Evolutionary conservation across 2,329 filamentous ascomycete species (phyloP).

Genomic region (Neofusicoccum sp.): DNA sequence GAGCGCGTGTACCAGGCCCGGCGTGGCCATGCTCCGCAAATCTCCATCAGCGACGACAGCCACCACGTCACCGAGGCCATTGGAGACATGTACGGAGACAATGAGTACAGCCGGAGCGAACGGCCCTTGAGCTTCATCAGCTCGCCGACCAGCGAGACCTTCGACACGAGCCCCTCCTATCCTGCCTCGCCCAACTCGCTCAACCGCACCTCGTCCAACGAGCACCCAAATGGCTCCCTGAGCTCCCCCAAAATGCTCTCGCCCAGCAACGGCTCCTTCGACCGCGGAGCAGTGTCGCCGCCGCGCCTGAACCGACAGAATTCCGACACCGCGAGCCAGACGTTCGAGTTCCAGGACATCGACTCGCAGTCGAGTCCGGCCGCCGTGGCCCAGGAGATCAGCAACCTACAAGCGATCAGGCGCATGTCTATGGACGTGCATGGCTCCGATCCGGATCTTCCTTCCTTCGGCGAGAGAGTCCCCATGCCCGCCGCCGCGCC

Average conservation of each 20-base stretch:
- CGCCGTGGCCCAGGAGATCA: conserved; percentile 87
- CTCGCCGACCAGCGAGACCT: conserved; percentile 52
- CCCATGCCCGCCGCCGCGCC: conserved; percentile 67
- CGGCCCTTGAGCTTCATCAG: conserved; percentile 75
- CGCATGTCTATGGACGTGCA: conserved; percentile 93
- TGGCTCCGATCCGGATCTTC: conserved; percentile 68
- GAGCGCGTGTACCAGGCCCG: conserved; percentile 51
- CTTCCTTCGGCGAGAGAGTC: conserved; percentile 61
- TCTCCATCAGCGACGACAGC: conserved; percentile 79
- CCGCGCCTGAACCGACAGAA: conserved; percentile 39
- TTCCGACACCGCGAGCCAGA: conserved; percentile 51
- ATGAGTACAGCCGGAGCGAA: conserved; percentile 57
- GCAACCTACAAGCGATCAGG: conserved; percentile 84
- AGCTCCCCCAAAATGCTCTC: conserved; percentile 16
- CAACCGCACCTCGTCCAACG: conserved; percentile 22
- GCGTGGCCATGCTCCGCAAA: conserved; percentile 59
- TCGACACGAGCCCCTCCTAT: conserved; percentile 29
- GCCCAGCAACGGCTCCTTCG: conserved; percentile 22
- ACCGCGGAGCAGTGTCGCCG: conserved; percentile 33
- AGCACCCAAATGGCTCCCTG: conserved; percentile 19
- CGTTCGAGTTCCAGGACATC: conserved; percentile 75
- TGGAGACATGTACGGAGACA: conserved; percentile 82
- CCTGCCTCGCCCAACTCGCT: conserved; percentile 29
- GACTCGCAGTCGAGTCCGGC: conserved; percentile 88
- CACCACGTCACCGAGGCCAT: conserved; percentile 95